Conservation (phyloP, 2,329 filamentous ascomycete species). For the Tolypocladium inflatum region DNA sequence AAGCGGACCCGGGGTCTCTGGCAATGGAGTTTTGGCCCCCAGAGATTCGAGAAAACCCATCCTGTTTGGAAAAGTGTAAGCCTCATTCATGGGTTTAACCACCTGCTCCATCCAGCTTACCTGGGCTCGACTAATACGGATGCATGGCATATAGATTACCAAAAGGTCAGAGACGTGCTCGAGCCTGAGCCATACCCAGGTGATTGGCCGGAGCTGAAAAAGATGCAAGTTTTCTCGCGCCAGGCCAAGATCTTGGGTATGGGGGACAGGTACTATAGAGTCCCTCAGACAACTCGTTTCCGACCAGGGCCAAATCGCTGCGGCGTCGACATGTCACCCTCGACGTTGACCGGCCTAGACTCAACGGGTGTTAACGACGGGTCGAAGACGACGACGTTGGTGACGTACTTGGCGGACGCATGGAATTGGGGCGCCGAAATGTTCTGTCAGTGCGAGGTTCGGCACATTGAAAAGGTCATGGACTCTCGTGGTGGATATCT, state of each 20-base stretch:
- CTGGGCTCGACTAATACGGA: neutral
- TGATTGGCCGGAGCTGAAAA: constrained; percentile 47
- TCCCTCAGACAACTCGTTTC: constrained; percentile 56
- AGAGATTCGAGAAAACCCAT: constrained; percentile 36
- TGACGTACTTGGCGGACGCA: constrained; percentile 59
- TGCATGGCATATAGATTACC: constrained; percentile 37
- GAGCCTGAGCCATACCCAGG: constrained; percentile 49
- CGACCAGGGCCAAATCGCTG: constrained; percentile 48
- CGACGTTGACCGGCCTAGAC: constrained; percentile 52
- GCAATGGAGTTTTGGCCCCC: constrained; percentile 47
- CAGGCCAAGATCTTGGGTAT: constrained; percentile 45
- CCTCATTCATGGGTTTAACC: neutral
- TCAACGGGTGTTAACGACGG: constrained; percentile 57
- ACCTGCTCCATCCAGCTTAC: neutral
- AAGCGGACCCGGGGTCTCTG: constrained; percentile 46
- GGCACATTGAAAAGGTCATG: constrained; percentile 46
- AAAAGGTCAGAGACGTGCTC: constrained; percentile 43
- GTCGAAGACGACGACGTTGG: constrained; percentile 55
- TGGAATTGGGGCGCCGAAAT: constrained; percentile 67
- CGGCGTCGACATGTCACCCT: constrained; percentile 55
- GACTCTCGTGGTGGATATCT: constrained; percentile 43
- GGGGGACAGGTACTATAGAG: constrained; percentile 42
- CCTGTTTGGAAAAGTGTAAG: constrained; percentile 39
- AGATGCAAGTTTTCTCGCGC: constrained; percentile 44
- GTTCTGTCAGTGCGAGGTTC: constrained; percentile 60